Conservation (phyloP, 2,329 filamentous ascomycete genomes). For the Botrytis porri region DNA sequence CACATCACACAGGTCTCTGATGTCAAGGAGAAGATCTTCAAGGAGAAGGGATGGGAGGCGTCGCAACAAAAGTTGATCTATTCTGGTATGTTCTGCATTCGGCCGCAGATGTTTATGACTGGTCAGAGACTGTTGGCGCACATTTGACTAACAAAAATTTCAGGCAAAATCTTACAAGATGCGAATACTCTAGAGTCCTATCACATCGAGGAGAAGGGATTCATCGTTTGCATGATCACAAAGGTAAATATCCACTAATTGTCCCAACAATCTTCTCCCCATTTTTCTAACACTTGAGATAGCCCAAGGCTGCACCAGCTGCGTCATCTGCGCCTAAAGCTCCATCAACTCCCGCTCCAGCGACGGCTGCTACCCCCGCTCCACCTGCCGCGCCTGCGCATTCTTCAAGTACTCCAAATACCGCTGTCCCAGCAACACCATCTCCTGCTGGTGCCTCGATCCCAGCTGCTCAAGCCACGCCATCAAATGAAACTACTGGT, state of each 20-base stretch:
- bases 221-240: conserved; percentile 97
- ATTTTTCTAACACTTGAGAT: conserved; percentile 32
- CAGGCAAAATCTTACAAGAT: conserved; percentile 98
- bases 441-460: conserved; percentile 45
- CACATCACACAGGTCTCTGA: conserved; percentile 64
- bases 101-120: conserved; percentile 4
- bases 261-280: not conserved
- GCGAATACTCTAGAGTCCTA: conserved; percentile 94
- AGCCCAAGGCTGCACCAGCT: conserved; percentile 66
- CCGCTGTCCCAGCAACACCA: conserved; percentile 49
- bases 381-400: conserved; percentile 62
- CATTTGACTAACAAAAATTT: conserved; percentile 32
- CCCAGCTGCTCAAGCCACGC: conserved; percentile 50
- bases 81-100: conserved; percentile 63
- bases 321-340: conserved; percentile 52
- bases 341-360: conserved; percentile 63
- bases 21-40: conserved; percentile 88
- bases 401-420: conserved; percentile 49
- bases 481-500: conserved; percentile 69
- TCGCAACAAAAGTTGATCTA: conserved; percentile 95
- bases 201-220: conserved; percentile 99
- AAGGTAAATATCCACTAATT: conserved; percentile 60
- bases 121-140: conserved; percentile 11
- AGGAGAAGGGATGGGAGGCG: conserved; percentile 92
- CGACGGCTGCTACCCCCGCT: conserved; percentile 53